These are phyloP conservation scores for Hirsutella minnesotensis DNA, from an alignment of 2,329 filamentous ascomycete genomes.

Conservation along the genomic window DNA sequence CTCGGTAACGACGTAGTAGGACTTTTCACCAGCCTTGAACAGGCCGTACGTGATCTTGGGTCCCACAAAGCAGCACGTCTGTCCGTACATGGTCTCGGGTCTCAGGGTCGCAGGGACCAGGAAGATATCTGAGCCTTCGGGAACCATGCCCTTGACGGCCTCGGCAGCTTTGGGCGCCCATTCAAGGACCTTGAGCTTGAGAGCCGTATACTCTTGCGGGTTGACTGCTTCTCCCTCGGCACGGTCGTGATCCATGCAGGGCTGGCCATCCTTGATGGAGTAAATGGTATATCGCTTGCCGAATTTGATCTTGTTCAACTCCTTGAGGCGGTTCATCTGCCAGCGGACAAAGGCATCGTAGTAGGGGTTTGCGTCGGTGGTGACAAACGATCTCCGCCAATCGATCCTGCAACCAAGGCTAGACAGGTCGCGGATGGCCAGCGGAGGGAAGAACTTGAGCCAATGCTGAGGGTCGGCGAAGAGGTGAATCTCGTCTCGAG, in stretches of 20 bases:
- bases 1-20: slow-evolving; percentile 77
- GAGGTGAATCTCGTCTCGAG: slow-evolving; percentile 76
- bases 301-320: slow-evolving; percentile 86
- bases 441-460: slow-evolving; percentile 71
- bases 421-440: slow-evolving; percentile 58
- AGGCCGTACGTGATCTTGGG: slow-evolving; percentile 83
- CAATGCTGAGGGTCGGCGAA: slow-evolving; percentile 89
- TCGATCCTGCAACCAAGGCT: slow-evolving; percentile 81
- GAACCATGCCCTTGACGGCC: slow-evolving; percentile 64
- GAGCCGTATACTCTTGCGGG: slow-evolving; percentile 81
- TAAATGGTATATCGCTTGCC: slow-evolving; percentile 91
- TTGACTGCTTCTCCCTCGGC: slow-evolving; percentile 38
- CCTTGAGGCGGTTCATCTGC: slow-evolving; percentile 91
- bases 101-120: slow-evolving; percentile 86
- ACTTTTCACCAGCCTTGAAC: slow-evolving; percentile 64
- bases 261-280: slow-evolving; percentile 33
- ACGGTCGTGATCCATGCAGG: slow-evolving; percentile 36
- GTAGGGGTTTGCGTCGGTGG: slow-evolving; percentile 92
- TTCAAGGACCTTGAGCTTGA: slow-evolving; percentile 85
- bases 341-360: slow-evolving; percentile 92
- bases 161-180: slow-evolving; percentile 71
- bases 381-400: slow-evolving; percentile 87
- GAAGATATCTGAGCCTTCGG: slow-evolving; percentile 68
- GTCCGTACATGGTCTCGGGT: slow-evolving; percentile 98
- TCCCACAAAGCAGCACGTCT: slow-evolving; percentile 90